phyloP scores from a whole-genome alignment of 441 rosid species.

The Lepidium campestre region DNA sequence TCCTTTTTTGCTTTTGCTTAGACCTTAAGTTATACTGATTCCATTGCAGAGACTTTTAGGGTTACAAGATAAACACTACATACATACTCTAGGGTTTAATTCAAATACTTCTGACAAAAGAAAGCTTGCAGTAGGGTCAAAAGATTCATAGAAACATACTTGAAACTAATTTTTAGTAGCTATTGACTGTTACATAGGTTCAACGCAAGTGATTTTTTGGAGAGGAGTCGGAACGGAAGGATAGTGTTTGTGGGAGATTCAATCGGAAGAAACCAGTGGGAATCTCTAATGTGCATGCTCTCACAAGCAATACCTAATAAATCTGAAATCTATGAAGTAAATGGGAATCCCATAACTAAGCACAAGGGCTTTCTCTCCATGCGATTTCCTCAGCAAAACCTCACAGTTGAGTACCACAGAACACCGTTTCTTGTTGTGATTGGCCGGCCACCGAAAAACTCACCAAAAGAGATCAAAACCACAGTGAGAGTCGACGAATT shows the following conservation, averaged over 20 bases:
- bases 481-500: constrained; percentile 57
- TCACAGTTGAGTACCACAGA: constrained; percentile 76
- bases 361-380: constrained; percentile 85
- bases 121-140: background rate
- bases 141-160: background rate
- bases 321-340: constrained; percentile 62
- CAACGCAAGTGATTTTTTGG: constrained; percentile 62
- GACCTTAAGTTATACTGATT: constrained; percentile 5
- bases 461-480: constrained; percentile 32
- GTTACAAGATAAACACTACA: background rate
- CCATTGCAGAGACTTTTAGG: background rate
- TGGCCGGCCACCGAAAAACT: constrained; percentile 51
- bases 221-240: constrained; percentile 62
- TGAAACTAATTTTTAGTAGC: background rate
- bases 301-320: constrained; percentile 47
- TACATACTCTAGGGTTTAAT: background rate
- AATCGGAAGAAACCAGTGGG: constrained; percentile 93
- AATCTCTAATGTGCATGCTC: constrained; percentile 74
- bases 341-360: constrained; percentile 64
- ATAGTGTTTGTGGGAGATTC: constrained; percentile 91
- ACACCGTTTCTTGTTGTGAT: constrained; percentile 58
- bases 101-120: background rate
- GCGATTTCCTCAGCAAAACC: constrained; percentile 60
- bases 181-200: constrained; percentile 37
- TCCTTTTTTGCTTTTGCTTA: too few relatives aligned